Evolutionary conservation across 108 stramenopile genomes (phyloP).

Genomic region (Mayamaea pseudoterrestris): DNA sequence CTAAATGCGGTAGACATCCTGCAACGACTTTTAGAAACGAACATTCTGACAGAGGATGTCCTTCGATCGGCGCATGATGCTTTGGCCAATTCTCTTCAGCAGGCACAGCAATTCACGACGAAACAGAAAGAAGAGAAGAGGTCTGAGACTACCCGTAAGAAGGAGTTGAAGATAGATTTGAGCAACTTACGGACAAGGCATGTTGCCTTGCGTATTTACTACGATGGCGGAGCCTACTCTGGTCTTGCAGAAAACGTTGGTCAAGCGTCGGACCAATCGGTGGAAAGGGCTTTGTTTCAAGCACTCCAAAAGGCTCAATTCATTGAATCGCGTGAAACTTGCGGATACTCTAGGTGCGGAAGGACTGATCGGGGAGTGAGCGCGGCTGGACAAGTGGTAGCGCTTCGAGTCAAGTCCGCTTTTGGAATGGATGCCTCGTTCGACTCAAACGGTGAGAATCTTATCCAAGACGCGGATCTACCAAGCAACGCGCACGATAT

Average conservation of each 20-base stretch:
- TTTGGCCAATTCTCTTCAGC: too few relatives aligned
- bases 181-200: conserved; percentile 44
- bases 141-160: too few relatives aligned
- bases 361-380: conserved; percentile 93
- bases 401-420: conserved; percentile 69
- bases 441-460: conserved; percentile 13
- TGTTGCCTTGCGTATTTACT: conserved; percentile 78
- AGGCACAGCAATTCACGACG: too few relatives aligned
- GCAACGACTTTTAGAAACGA: not conserved
- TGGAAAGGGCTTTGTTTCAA: conserved; percentile 76
- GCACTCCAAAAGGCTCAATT: conserved; percentile 69
- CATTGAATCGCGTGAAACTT: conserved; percentile 34
- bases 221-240: conserved; percentile 74
- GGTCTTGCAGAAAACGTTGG: conserved; percentile 82
- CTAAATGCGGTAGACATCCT: not conserved
- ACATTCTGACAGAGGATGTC: not conserved
- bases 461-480: conserved; percentile 33
- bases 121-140: too few relatives aligned
- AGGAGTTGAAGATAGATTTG: too few relatives aligned
- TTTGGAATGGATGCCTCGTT: conserved; percentile 34
- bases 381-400: conserved; percentile 91
- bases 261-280: conserved; percentile 51
- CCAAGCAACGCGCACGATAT: conserved; percentile 50
- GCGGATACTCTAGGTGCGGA: conserved; percentile 88
- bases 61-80: not conserved